Conservation (phyloP, 2,329 filamentous ascomycete species). For the Coniochaeta pulveracea region DNA sequence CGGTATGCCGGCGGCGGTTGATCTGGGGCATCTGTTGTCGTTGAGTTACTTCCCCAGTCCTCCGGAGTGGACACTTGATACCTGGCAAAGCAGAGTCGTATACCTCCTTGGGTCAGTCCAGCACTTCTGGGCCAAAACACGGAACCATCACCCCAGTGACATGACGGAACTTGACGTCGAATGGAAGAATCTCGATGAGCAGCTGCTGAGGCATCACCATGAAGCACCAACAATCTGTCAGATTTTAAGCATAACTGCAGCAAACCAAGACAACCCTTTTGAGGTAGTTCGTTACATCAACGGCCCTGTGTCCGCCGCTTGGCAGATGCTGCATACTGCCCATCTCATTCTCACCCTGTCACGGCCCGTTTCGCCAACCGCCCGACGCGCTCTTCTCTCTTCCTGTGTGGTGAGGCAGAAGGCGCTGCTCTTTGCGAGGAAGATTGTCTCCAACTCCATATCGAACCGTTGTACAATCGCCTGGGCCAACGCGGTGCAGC, state of each 20-base stretch:
- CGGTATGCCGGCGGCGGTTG: slow-evolving; percentile 2
- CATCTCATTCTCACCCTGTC: slow-evolving; percentile 1
- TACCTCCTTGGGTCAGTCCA: neutral
- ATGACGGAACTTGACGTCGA: neutral
- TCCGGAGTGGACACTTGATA: neutral
- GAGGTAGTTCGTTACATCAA: slow-evolving; percentile 3
- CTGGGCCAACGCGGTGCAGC: neutral
- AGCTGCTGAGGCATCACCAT: neutral
- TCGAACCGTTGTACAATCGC: neutral
- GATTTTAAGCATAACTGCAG: neutral
- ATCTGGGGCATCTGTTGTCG: neutral
- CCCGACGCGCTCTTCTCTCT: neutral
- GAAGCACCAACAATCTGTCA: neutral
- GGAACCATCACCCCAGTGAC: neutral
- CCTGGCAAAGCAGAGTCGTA: neutral
- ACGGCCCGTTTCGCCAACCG: neutral
- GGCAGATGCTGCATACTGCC: slow-evolving; percentile 4
- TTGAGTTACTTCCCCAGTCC: neutral
- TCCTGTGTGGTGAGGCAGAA: neutral
- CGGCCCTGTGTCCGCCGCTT: slow-evolving; percentile 4
- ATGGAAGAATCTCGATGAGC: neutral
- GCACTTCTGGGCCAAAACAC: neutral
- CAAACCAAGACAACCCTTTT: neutral
- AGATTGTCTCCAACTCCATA: neutral
- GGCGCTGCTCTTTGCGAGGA: neutral